Conservation (phyloP, 495 filamentous ascomycete species). For the Rhypophila decipiens region DNA sequence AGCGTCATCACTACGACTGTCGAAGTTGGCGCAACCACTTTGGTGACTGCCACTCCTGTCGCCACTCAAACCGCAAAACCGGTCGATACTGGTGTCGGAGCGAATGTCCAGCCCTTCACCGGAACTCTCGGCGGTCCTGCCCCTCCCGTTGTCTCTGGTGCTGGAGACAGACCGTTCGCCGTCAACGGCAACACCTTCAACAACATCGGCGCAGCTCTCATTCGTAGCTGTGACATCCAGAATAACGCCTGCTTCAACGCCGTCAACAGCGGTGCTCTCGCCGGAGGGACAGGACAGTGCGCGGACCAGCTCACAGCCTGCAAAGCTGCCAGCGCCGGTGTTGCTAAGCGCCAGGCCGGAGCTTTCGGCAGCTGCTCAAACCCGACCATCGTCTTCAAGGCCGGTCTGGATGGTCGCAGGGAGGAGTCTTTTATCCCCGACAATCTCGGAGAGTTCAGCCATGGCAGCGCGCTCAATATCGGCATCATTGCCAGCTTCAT, state of each 20-base stretch:
- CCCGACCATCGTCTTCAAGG: conserved; percentile 48
- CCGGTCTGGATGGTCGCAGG: conserved; percentile 44
- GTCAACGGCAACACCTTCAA: conserved; percentile 49
- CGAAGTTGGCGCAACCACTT: conserved; percentile 30
- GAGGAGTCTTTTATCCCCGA: conserved; percentile 46
- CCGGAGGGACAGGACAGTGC: conserved; percentile 37
- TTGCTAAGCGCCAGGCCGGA: conserved; percentile 7
- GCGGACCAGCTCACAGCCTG: conserved; percentile 38
- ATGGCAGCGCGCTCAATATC: conserved; percentile 51
- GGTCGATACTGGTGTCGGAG: conserved; percentile 14
- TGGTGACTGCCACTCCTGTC: background rate
- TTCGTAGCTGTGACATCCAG: conserved; percentile 47
- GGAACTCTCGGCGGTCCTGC: conserved; percentile 46
- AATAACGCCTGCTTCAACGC: conserved; percentile 50
- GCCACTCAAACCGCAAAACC: background rate
- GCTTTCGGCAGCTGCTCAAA: conserved; percentile 45
- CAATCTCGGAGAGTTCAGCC: conserved; percentile 48
- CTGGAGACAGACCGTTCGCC: conserved; percentile 42
- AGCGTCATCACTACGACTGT: conserved; percentile 4
- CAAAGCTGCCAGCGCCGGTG: conserved; percentile 24
- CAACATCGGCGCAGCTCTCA: conserved; percentile 39
- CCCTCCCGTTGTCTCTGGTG: conserved; percentile 38
- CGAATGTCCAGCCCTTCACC: conserved; percentile 50
- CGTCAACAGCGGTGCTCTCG: conserved; percentile 38
- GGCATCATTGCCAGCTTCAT: conserved; percentile 48